Conservation (phyloP, 2,329 filamentous ascomycete genomes). For the Colletotrichum sojae region DNA sequence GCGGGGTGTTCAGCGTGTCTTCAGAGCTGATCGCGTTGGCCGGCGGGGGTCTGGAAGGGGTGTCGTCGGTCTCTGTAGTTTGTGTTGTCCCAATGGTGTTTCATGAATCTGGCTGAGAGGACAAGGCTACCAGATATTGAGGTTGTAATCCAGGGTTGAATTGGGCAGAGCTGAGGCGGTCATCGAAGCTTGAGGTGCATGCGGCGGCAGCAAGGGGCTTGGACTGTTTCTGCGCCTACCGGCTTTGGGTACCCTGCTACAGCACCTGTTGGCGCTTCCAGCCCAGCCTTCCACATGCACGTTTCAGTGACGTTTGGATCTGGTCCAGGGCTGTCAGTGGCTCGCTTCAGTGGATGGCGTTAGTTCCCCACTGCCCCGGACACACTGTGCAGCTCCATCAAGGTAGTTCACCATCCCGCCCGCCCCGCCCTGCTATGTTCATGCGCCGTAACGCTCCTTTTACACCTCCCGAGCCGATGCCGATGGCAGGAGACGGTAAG, state of each 20-base stretch:
- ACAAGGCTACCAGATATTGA: conserved; percentile 5
- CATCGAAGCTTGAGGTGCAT: conserved; percentile 11
- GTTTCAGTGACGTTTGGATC: conserved; percentile 40
- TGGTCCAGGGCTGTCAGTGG: conserved; percentile 26
- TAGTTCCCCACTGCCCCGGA: conserved; percentile 31
- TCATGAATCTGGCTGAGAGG: neutral
- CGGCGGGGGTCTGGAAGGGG: neutral
- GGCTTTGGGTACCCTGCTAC: no score
- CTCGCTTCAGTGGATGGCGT: conserved; percentile 18
- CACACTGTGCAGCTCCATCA: neutral
- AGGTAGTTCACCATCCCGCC: conserved; percentile 11
- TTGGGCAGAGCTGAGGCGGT: conserved; percentile 5
- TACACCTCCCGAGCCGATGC: conserved; percentile 23
- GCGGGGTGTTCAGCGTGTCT: conserved; percentile 1
- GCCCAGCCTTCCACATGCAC: conserved; percentile 34
- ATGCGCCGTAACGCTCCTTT: conserved; percentile 28
- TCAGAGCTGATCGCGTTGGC: no score
- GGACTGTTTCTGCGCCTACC: neutral
- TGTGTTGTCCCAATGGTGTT: neutral
- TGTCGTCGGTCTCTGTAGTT: neutral
- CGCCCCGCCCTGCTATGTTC: conserved; percentile 11
- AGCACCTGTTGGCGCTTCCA: conserved; percentile 3
- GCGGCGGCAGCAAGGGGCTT: conserved; percentile 30
- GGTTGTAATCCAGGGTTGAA: conserved; percentile 4
- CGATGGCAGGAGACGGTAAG: conserved; percentile 16